Conservation (phyloP, 495 filamentous ascomycete species). For the Hypoxylon rickii region DNA sequence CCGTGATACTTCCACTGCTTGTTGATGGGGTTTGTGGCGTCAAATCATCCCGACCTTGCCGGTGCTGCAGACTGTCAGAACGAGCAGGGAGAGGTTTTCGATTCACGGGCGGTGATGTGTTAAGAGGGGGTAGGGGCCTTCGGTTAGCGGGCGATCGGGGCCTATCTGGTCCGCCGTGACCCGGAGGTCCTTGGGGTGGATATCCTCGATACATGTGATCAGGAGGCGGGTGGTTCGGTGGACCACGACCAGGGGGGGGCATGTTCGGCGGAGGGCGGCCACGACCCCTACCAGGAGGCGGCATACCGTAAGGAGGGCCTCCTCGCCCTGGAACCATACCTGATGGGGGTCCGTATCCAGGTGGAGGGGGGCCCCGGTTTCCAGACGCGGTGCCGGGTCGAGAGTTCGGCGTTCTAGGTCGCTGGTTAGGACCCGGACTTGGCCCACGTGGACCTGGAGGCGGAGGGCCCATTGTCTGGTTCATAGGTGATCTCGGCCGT, state of each 20-base stretch:
- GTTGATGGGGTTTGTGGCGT: conserved; percentile 40
- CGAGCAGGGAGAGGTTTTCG: conserved; percentile 67
- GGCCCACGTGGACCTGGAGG: conserved; percentile 26
- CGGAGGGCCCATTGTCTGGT: conserved; percentile 27
- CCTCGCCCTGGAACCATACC: conserved; percentile 33
- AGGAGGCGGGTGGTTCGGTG: conserved; percentile 29
- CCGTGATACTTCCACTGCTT: conserved; percentile 66
- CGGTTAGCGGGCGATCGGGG: conserved; percentile 34
- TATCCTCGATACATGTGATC: conserved; percentile 34
- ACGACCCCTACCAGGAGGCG: conserved; percentile 37
- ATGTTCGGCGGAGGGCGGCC: conserved; percentile 45
- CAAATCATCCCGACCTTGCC: conserved; percentile 31
- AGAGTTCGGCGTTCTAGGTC: conserved; percentile 35
- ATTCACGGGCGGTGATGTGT: conserved; percentile 45
- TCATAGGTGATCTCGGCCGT: conserved; percentile 44
- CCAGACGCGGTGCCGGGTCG: conserved; percentile 37
- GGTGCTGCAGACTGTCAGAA: conserved; percentile 45
- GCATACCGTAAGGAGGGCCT: conserved; percentile 36
- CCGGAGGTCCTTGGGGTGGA: conserved; percentile 25
- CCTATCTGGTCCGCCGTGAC: conserved; percentile 20
- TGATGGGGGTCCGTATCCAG: conserved; percentile 30
- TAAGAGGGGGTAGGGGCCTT: conserved; percentile 34
- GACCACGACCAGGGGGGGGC: conserved; percentile 28
- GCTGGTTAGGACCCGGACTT: conserved; percentile 15
- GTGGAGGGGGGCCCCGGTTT: conserved; percentile 30